These are phyloP conservation scores for Avena atlantica DNA, from an alignment of 176 grass and related monocot genomes.

Conservation along the genomic window DNA sequence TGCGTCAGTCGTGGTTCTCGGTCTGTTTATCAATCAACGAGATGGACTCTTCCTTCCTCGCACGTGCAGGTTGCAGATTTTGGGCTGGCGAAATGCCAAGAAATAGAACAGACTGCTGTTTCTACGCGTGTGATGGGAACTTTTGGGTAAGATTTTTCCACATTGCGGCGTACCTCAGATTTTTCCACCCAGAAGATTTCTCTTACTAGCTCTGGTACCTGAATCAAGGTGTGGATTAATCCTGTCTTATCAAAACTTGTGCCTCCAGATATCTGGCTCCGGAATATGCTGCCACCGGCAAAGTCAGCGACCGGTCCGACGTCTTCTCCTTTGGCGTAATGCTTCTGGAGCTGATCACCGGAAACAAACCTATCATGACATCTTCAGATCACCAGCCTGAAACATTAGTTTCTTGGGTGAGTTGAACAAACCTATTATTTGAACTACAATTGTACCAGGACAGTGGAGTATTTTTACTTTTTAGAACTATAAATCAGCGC, in stretches of 20 bases:
- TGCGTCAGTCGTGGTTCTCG: not conserved
- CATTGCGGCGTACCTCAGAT: too few relatives aligned
- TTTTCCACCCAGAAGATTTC: too few relatives aligned
- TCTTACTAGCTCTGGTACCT: too few relatives aligned
- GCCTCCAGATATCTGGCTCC: constrained; percentile 77
- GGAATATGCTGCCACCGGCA: constrained; percentile 77
- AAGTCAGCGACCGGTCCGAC: constrained; percentile 78
- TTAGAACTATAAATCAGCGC: too few relatives aligned
- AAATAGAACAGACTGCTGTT: constrained; percentile 51
- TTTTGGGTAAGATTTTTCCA: constrained; percentile 56
- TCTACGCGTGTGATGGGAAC: constrained; percentile 76
- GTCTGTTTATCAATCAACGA: not conserved
- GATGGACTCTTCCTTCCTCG: not conserved
- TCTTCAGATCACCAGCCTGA: constrained; percentile 45
- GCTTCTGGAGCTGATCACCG: constrained; percentile 83
- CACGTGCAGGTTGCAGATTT: constrained; percentile 77
- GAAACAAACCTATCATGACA: constrained; percentile 60
- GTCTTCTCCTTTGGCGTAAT: constrained; percentile 91
- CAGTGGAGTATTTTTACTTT: too few relatives aligned
- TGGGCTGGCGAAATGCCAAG: constrained; percentile 73
- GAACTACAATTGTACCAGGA: not conserved
- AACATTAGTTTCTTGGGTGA: constrained; percentile 73
- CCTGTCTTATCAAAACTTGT: not conserved
- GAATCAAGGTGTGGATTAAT: constrained; percentile 1
- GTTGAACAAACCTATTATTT: not conserved